Conservation (phyloP, 1,284 basidiomycete genomes). For the Leccinum ponderosum region DNA sequence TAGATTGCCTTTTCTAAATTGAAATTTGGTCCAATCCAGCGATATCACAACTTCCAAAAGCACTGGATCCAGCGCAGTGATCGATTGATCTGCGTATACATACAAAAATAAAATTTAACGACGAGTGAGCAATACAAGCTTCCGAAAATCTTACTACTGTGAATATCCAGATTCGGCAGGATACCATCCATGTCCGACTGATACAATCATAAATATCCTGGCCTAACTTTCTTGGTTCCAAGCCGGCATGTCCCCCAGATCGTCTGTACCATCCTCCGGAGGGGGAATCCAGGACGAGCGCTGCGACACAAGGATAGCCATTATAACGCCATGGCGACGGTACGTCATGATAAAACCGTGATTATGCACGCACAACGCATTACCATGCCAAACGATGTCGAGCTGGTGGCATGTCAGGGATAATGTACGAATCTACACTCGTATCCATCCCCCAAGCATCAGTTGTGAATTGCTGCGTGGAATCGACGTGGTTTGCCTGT, state of each 20-base stretch:
- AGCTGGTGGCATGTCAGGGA: slow-evolving; percentile 1
- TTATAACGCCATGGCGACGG: neutral
- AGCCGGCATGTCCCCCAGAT: neutral
- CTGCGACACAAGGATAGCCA: neutral
- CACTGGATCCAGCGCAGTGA: neutral
- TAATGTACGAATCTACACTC: slow-evolving; percentile 18
- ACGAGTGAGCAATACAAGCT: neutral
- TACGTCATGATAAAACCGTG: neutral
- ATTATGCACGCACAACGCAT: neutral
- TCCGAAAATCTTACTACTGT: neutral
- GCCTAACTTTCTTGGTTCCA: neutral
- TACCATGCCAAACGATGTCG: neutral
- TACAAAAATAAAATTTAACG: neutral
- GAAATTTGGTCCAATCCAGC: neutral
- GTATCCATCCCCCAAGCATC: slow-evolving; percentile 16
- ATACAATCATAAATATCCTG: neutral
- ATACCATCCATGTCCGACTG: neutral
- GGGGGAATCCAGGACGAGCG: neutral
- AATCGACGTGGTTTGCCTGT: neutral
- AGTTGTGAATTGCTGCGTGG: slow-evolving; percentile 14
- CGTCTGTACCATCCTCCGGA: neutral
- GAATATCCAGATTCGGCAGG: neutral
- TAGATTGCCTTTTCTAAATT: neutral
- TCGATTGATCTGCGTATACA: neutral
- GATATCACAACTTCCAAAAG: neutral